Base-by-base conservation (phyloP, 225 moss, liverwort and hornwort genomes). In the Rhytidiadelphus loreus region DNA sequence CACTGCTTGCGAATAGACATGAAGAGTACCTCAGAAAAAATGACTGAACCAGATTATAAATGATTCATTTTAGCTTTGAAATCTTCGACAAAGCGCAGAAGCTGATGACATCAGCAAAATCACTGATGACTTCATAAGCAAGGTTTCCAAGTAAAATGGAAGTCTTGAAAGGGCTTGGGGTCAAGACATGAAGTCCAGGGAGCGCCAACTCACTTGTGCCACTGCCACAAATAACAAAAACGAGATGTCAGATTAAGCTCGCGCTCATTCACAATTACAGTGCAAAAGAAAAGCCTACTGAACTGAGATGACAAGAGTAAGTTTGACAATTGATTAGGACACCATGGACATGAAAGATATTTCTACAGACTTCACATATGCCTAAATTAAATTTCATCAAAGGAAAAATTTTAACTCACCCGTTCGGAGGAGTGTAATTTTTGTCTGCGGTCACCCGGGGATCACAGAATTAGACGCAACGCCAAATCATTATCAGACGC, bases 201-300 rank as follows among this genome's bases (percentile, higher is more conserved):
- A 88, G 60, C 41, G 77, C 77, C 84, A 89, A 80, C 88, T 90
- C 87, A 93, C 90, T 85, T 87, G 88, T 70, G 53, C 44, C 84
- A 87, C 90, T 91, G 90, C 88, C 84, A 93, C 72, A 90, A 50
- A 55, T 21, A 82, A 80, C 39, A 84, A 86, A 77, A 81, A 77
- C 21, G 48, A 59, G 66, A 68, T n/a, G 46, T 89, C 73, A 52
- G 74, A 84, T 75, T 73, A 80, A 66, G n/a, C 50, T 82, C 52
- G n/a, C 85, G 66, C 73, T 85, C 57, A 55, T 64, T 73, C 79
- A 65, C 29, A 64, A 6, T 87, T 65, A 63, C 60, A 74, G 28
- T 53, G 76, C 33, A 75, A 74, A 75, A 74, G 15, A 25, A 80
- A 52, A 30, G 7, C 30, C 48, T 60, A 52, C 52, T 16, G 55